Evolutionary conservation across 2,329 filamentous ascomycete genomes (phyloP).

Genomic region (Teratosphaeriaceae sp.): DNA sequence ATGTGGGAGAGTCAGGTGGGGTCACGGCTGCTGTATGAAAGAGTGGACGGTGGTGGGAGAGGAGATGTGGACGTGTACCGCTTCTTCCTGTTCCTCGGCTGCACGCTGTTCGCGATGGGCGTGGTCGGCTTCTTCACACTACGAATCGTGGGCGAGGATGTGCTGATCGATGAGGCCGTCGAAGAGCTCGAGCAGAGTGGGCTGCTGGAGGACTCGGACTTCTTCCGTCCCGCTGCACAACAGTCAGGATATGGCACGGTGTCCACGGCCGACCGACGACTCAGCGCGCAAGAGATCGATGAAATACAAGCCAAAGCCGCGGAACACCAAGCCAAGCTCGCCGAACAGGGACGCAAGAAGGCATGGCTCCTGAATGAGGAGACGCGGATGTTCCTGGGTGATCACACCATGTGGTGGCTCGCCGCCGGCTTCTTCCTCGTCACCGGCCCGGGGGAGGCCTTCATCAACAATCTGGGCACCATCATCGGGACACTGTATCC

Average conservation of each 20-base stretch:
- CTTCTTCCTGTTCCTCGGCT: conserved; percentile 80
- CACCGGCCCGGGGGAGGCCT: conserved; percentile 91
- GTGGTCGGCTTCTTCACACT: conserved; percentile 67
- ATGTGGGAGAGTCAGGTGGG: conserved; percentile 94
- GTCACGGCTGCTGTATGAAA: conserved; percentile 69
- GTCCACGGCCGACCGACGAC: conserved; percentile 32
- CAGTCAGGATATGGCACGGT: conserved; percentile 56
- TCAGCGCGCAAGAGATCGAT: conserved; percentile 42
- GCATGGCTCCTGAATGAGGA: conserved; percentile 87
- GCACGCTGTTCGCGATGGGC: conserved; percentile 65
- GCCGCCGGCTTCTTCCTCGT: conserved; percentile 87
- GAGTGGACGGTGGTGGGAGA: conserved; percentile 51
- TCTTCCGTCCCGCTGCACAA: conserved; percentile 54
- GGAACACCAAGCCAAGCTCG: conserved; percentile 39
- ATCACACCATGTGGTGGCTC: conserved; percentile 94
- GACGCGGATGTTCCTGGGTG: conserved; percentile 74
- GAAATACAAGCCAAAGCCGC: conserved; percentile 40
- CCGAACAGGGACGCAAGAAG: conserved; percentile 66
- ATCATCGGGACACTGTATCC: conserved; percentile 80
- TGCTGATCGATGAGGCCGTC: conserved; percentile 82
- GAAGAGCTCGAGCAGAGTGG: conserved; percentile 89
- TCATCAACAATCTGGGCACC: conserved; percentile 94
- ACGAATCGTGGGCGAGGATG: conserved; percentile 73
- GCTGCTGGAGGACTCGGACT: conserved; percentile 66
- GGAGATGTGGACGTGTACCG: conserved; percentile 67